Percentiles rank a stretch among this genome's conserved stretches.
These are phyloP conservation scores for Closterium sp. DNA, from an alignment of 139 green algal species.

Conservation along the genomic window DNA sequence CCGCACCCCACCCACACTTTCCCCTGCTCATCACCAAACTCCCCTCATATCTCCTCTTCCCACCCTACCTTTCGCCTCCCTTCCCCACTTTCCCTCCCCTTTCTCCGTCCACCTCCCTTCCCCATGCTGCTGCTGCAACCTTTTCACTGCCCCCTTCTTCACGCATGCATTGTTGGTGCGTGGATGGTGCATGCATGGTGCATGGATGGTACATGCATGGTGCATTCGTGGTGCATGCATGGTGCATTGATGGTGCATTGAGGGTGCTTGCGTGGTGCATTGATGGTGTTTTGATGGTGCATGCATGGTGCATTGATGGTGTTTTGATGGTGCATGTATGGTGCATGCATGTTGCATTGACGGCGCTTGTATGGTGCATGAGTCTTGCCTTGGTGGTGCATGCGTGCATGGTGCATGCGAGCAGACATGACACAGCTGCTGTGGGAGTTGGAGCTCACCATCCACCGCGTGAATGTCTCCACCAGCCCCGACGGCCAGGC, in stretches of 20 bases:
- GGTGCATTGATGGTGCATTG: neutral
- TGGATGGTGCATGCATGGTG: no score
- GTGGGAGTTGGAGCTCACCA: constrained; percentile 63
- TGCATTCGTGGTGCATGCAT: neutral
- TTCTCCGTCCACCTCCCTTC: no score
- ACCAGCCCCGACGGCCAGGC: constrained; percentile 64
- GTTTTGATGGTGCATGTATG: no score
- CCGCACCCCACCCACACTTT: no score
- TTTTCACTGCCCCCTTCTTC: no score
- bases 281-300: neutral
- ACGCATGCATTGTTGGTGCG: no score
- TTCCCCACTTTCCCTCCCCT: no score
- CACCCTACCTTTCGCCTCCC: no score
- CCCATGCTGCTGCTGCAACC: neutral
- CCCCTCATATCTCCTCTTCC: no score
- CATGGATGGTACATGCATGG: neutral
- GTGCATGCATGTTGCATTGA: no score
- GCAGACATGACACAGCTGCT: constrained; percentile 65
- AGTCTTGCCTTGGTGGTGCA: neutral
- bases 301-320: neutral
- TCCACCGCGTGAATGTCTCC: constrained; percentile 67
- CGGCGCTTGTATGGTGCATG: no score
- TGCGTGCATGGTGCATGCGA: neutral
- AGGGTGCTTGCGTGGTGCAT: neutral
- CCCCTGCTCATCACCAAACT: no score